These are phyloP conservation scores for Nematocida displodere DNA, from an alignment of 371 early-diverging fungal genomes.

Conservation along the genomic window DNA sequence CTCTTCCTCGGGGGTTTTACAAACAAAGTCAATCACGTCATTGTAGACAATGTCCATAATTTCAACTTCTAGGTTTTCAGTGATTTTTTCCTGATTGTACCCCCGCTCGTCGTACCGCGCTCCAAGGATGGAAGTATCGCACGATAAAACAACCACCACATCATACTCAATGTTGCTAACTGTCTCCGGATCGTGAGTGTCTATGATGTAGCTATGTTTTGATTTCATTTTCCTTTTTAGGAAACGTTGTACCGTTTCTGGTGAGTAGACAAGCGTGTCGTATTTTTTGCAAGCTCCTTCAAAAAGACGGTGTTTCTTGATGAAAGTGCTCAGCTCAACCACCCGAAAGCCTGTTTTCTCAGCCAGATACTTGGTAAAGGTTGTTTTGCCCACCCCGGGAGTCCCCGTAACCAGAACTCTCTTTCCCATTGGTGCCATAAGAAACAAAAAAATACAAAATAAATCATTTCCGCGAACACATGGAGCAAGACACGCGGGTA, in stretches of 20 bases:
- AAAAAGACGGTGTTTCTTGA: constrained; percentile 76
- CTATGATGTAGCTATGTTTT: constrained; percentile 55
- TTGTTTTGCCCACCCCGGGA: constrained; percentile 93
- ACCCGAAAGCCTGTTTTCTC: constrained; percentile 69
- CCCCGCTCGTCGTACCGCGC: constrained; percentile 76
- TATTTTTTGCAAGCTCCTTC: constrained; percentile 77
- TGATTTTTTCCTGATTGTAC: constrained; percentile 77
- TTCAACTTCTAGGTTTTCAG: constrained; percentile 90
- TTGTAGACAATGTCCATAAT: constrained; percentile 90
- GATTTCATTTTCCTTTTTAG: constrained; percentile 48
- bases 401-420: constrained; percentile 92
- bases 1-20: constrained; percentile 51
- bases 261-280: constrained; percentile 79
- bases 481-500: background rate
- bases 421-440: background rate
- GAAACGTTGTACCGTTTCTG: constrained; percentile 71
- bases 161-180: constrained; percentile 73
- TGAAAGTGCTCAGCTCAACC: constrained; percentile 77
- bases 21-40: constrained; percentile 77
- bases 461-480: constrained; percentile 6
- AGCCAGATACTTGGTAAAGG: constrained; percentile 74
- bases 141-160: constrained; percentile 78
- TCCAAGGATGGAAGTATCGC: constrained; percentile 73
- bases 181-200: constrained; percentile 62
- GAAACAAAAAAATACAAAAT: constrained; percentile 49